Conservation (phyloP, 2,329 filamentous ascomycete species). For the Colletotrichum sp. region DNA sequence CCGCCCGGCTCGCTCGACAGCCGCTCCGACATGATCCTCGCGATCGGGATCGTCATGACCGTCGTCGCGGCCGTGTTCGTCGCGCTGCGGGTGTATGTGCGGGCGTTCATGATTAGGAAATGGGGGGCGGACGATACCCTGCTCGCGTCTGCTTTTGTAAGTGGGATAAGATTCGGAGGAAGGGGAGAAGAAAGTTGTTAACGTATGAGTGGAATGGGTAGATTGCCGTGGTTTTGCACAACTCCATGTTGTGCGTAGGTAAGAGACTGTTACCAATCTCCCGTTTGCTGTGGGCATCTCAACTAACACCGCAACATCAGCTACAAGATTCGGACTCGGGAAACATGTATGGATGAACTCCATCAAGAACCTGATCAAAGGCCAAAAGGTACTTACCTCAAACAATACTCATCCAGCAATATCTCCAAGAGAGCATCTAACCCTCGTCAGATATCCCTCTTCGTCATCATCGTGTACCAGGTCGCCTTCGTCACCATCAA, state of each 20-base stretch:
- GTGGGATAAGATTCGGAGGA: neutral
- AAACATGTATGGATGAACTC: slow-evolving; percentile 8
- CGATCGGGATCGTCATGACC: neutral
- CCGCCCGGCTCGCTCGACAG: neutral
- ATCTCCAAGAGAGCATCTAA: neutral
- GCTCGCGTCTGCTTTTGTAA: neutral
- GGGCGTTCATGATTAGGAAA: slow-evolving; percentile 27
- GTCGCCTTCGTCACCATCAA: slow-evolving; percentile 34
- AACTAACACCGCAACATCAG: neutral
- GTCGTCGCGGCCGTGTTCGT: neutral
- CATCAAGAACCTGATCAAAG: neutral
- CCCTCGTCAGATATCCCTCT: slow-evolving; percentile 26
- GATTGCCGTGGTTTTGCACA: neutral
- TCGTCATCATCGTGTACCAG: slow-evolving; percentile 35
- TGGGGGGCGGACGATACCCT: slow-evolving; percentile 29
- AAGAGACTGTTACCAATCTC: neutral
- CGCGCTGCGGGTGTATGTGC: slow-evolving; percentile 24
- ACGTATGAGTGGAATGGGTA: neutral
- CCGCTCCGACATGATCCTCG: neutral
- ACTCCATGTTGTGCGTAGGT: neutral
- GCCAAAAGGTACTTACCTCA: neutral
- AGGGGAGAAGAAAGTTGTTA: neutral
- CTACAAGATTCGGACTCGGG: slow-evolving; percentile 24
- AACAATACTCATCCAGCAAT: neutral
- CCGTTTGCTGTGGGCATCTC: fast-evolving